A percentile compares a stretch with the other conserved stretches of the same genome.
Conservation (phyloP, 2,329 filamentous ascomycete species). For the Beauveria brongniartii region DNA sequence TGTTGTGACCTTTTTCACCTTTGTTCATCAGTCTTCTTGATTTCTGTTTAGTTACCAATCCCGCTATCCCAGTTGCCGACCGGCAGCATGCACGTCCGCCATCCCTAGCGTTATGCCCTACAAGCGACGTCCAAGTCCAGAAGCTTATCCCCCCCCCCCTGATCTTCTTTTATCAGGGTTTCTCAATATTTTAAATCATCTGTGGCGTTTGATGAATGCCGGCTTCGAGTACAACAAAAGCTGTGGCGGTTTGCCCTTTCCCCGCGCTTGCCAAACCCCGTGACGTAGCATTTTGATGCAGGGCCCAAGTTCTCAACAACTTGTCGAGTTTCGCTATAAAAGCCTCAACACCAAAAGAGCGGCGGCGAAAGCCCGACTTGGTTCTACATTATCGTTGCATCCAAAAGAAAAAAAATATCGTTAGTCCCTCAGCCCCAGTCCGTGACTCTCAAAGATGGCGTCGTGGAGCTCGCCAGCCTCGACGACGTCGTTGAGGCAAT, state of each 20-base stretch:
- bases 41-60: too few relatives aligned
- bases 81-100: too few relatives aligned
- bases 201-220: neutral
- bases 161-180: too few relatives aligned
- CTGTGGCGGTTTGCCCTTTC: neutral
- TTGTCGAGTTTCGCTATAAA: neutral
- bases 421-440: neutral
- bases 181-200: too few relatives aligned
- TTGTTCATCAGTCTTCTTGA: too few relatives aligned
- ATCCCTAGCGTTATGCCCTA: too few relatives aligned
- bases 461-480: conserved; percentile 20
- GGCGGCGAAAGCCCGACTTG: neutral
- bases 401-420: conserved; percentile 21
- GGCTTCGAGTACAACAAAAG: neutral
- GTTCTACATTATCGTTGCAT: neutral
- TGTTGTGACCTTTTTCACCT: too few relatives aligned
- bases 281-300: neutral
- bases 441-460: conserved; percentile 13
- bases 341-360: too few relatives aligned
- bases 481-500: neutral
- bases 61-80: too few relatives aligned
- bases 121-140: too few relatives aligned
- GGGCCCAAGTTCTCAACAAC: neutral
- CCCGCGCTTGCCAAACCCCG: neutral
- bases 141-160: too few relatives aligned